Percentiles rank a stretch among this genome's conserved stretches.
These are phyloP conservation scores for Ensete ventricosum DNA, from an alignment of 176 grass and related monocot species.

Conservation along the genomic window DNA sequence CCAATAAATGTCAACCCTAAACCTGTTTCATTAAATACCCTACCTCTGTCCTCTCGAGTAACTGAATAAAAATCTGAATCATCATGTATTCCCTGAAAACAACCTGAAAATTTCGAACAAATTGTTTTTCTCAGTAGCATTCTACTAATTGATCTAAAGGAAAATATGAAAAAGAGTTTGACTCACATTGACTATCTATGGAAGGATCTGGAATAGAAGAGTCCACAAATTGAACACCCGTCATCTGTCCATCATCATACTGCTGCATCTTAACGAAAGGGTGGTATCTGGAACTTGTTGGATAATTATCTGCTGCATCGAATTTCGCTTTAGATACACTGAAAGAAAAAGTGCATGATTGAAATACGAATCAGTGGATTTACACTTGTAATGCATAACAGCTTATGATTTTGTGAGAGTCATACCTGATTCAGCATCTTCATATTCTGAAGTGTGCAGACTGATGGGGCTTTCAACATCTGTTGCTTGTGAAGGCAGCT, in stretches of 20 bases:
- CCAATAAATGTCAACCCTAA: constrained; percentile 37
- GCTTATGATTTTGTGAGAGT: constrained; percentile 43
- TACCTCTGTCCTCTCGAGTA: constrained; percentile 40
- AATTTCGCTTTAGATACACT: constrained; percentile 96
- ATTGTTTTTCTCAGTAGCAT: not conserved
- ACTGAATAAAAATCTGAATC: constrained; percentile 37
- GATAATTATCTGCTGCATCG: constrained; percentile 88
- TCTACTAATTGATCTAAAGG: not conserved
- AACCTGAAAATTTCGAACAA: constrained; percentile 31
- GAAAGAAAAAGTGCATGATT: constrained; percentile 54
- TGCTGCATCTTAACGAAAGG: constrained; percentile 95
- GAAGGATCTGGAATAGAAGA: constrained; percentile 32
- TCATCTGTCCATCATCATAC: constrained; percentile 79
- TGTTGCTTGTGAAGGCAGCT: constrained; percentile 71
- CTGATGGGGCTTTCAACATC: constrained; percentile 85
- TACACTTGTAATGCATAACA: constrained; percentile 48
- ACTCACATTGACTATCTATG: constrained; percentile 60
- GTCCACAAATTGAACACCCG: constrained; percentile 34
- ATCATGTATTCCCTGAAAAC: constrained; percentile 46
- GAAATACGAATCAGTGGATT: constrained; percentile 51
- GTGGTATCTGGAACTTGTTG: constrained; percentile 90
- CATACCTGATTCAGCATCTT: constrained; percentile 96
- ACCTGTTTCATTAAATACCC: constrained; percentile 45
- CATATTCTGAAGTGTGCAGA: constrained; percentile 83
- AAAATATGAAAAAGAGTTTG: constrained; percentile 10